Evolutionary conservation across 108 stramenopile species (phyloP), one percentile per base, ranked within the genome.

Genomic region (Hondaea fermentalgiana): DNA sequence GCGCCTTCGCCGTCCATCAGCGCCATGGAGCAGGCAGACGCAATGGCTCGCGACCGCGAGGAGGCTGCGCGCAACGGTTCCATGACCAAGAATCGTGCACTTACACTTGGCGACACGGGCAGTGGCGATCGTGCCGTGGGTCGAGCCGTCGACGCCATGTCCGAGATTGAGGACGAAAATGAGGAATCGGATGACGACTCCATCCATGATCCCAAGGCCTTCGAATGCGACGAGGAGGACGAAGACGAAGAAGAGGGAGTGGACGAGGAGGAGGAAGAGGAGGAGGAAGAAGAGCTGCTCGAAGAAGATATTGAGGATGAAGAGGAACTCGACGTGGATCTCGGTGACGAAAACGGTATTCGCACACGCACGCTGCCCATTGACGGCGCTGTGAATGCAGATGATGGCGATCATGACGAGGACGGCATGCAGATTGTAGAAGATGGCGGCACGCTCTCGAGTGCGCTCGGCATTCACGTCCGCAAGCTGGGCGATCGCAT

Each of bases 211-310:
- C 76, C 76, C 6, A 83, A 83, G 51, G 76, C 76, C 14, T 83
- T 83, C 28, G 76, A 83, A 53, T 83, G 76, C 51, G 76, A 83
- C 76, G 28, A 25, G 49, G 45, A 83, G n/a, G 76, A 83, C 49
- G 76, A 83, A 14, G 17, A 28, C 25, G 76, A 83, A 6, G 76
- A 83, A 16, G 76, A 83, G 10, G 64, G 23, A 10, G 64, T n/a
- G 25, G 64, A 69, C 1, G 42, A 69, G 3, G 64, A 35, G 17
- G 64, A 69, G 12, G 29, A 35, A 14, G 64, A 69, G 8, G 64
- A 69, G 64, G 8, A 10, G 64, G 42, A 69, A 8, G 64, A 69
- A 8, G 35, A 69, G 35, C 35, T 35, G 35, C 35, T 35, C 2
- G 76, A 83, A 6, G 49, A 53, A 21, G 76, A 53, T 3, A 3